phyloP scores from a whole-genome alignment of 805 yeast species.

The Priceomyces melissophilus region DNA sequence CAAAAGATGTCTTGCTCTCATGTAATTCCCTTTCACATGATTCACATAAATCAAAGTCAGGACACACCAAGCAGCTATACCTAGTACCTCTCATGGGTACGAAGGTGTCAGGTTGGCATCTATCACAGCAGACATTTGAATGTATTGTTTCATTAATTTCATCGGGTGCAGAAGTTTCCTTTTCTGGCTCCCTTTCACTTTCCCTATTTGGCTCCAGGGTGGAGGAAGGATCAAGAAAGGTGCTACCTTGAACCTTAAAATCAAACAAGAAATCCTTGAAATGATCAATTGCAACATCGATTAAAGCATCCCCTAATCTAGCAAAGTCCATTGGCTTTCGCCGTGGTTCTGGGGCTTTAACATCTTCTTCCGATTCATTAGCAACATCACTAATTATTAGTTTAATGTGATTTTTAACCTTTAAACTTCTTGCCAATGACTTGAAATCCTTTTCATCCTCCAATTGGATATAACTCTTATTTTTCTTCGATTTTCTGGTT shows the following conservation, averaged over 20 bases:
- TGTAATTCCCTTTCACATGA: slow-evolving; percentile 23
- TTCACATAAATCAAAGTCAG: slow-evolving; percentile 52
- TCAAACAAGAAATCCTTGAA: slow-evolving; percentile 17
- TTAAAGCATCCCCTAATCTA: slow-evolving; percentile 21
- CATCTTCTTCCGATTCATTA: slow-evolving; percentile 1
- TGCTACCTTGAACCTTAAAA: slow-evolving; percentile 1
- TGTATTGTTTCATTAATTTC: slow-evolving; percentile 15
- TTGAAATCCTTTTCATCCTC: slow-evolving; percentile 38
- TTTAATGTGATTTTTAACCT: slow-evolving; percentile 44
- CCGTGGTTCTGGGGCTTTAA: neutral
- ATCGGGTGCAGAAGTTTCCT: neutral
- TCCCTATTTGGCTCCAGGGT: neutral
- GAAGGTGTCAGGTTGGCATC: slow-evolving; percentile 27
- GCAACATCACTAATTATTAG: slow-evolving; percentile 23
- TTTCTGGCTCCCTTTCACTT: neutral
- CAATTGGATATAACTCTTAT: slow-evolving; percentile 37
- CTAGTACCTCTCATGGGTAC: slow-evolving; percentile 44
- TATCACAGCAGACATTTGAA: slow-evolving; percentile 28
- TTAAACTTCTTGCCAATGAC: slow-evolving; percentile 42
- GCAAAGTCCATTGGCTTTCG: slow-evolving; percentile 17
- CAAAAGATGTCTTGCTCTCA: slow-evolving; percentile 8
- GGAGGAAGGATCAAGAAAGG: neutral
- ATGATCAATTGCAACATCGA: slow-evolving; percentile 28
- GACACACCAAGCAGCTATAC: slow-evolving; percentile 50
- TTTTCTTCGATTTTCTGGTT: slow-evolving; percentile 47